phyloP scores from a whole-genome alignment of 2,329 filamentous ascomycete species.

The Whalleya microplaca region DNA sequence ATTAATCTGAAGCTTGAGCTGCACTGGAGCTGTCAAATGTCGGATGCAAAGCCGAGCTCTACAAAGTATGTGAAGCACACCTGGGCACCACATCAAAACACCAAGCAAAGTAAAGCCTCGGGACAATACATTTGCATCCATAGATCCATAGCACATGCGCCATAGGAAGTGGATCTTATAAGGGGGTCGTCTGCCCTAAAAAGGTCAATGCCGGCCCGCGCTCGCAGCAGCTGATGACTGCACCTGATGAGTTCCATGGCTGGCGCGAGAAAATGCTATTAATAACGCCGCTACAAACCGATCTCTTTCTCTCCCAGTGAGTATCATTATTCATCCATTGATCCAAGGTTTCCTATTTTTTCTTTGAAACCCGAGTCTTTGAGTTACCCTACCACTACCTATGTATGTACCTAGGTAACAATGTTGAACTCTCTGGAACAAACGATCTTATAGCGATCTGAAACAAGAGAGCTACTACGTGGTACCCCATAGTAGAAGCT shows the following conservation, averaged over 20 bases:
- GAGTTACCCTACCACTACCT: too few relatives aligned
- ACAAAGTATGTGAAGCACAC: too few relatives aligned
- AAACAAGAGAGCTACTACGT: not conserved
- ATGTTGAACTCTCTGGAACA: not conserved
- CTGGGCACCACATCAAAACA: too few relatives aligned
- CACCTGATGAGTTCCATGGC: too few relatives aligned
- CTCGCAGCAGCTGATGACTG: too few relatives aligned
- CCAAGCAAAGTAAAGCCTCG: slow-evolving; percentile 17
- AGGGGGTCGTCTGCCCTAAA: not conserved
- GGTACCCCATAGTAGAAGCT: too few relatives aligned
- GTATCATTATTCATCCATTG: not conserved
- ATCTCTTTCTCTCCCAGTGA: not conserved
- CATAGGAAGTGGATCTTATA: slow-evolving; percentile 6
- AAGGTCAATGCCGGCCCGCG: not conserved
- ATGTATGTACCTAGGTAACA: not conserved
- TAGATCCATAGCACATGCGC: slow-evolving; percentile 27
- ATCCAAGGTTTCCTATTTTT: not conserved
- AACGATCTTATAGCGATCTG: not conserved
- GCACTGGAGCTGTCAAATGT: too few relatives aligned
- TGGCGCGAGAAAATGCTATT: too few relatives aligned
- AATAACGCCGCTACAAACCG: not conserved
- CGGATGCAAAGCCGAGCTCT: not conserved
- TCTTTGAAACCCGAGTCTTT: not conserved
- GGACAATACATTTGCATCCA: too few relatives aligned
- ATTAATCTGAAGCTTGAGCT: not conserved